Base-by-base conservation (phyloP, 2,329 filamentous ascomycete genomes). In the Cylindrodendrum hubeiense region DNA sequence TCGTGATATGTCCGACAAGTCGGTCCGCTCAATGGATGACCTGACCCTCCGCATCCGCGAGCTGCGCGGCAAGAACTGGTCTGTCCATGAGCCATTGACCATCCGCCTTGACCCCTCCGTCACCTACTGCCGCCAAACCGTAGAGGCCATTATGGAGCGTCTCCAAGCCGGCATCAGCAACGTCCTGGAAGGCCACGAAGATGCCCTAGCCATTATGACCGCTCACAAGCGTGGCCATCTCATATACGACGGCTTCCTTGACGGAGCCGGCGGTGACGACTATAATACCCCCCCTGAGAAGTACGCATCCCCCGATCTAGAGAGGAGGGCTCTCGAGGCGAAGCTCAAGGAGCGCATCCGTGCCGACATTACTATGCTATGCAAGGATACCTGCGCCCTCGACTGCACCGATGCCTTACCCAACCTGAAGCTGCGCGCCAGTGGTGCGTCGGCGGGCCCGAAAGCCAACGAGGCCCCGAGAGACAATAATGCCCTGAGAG, bases 161-260 rank as follows among this genome's bases (percentile, higher is more conserved):
- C 75, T 87, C 21, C 83, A 87, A 68, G 82, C 84, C 2, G 84
- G 85, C 5, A 80, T 87, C 7, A 78, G 80, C 19, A 82, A 86
- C 56, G 80, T 85, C 6, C 78, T 88, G 24, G 80, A 81, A 52
- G 81, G 82, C 24, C 81, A 84, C 61, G 82, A 84, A 24, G 79
- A 82, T 41, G 79, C 82, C 5, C 78, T 86, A 28, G 72, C 72
- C 54, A 83, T 81, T 22, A 76, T 88, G 72, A 81, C 79, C 3
- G 82, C 83, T 7, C 79, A 85, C 67, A 87, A 87, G 71, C 81
- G 85, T 46, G 86, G 86, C 0, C 86, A 88, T 60, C 80, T 86
- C 22, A 79, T 88, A 21, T 74, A 67, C 22, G 72, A 74, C 55
- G 72, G 72, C 24, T 74, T 75, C 65, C 72, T 74, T 33, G 72